Base-by-base conservation (phyloP, 2,329 filamentous ascomycete species). In the Erysiphe neolycopersici region DNA sequence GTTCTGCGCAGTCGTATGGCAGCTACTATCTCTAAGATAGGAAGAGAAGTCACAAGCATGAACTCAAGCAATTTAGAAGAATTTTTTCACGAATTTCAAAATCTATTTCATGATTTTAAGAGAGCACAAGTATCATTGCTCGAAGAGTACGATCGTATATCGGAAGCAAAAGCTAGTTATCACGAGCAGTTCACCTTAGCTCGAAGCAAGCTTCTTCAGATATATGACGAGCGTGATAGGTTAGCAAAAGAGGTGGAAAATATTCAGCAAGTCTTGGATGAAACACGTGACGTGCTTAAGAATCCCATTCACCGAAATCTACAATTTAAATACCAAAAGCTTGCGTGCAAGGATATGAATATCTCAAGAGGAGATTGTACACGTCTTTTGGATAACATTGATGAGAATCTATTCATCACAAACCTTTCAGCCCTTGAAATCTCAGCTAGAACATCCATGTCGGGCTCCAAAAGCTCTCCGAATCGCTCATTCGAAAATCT, bases 281-380 rank as follows among this genome's bases (percentile, higher is more conserved):
- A 41, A 16, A 29, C 38, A 12, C 19, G 26, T 16, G 26, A 42
- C 19, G 11, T 16, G 10, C 14, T 32, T 12, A 42, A 42, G 16
- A 13, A 42, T 6, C 2, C 4, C 14, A 18, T 32, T 18, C 40
- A 19, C 16, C 26, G 19, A 14, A 43, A 41, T 5, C 16, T 33
- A 3, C 43, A 47, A 11, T 53, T 48, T 31, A 35, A 46, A n/a
- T 9, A 13, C 5, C 32, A 33, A 6, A 33, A 33, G n/a, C n/a
- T 14, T n/a, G 32, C 12, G 4, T 13, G n/a, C 12, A n/a, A 33
- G n/a, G 32, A 33, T 4, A 33, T 2, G n/a, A n/a, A 14, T 5
- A 13, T 13, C n/a, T 33, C 32, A 33, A 14, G 13, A 14, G 32
- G n/a, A 14, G 1, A 3, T 14, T 14, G 9, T 14, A 14, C 32